phyloP scores from a whole-genome alignment of 345 rosid genomes.

The Camelina hispida region DNA sequence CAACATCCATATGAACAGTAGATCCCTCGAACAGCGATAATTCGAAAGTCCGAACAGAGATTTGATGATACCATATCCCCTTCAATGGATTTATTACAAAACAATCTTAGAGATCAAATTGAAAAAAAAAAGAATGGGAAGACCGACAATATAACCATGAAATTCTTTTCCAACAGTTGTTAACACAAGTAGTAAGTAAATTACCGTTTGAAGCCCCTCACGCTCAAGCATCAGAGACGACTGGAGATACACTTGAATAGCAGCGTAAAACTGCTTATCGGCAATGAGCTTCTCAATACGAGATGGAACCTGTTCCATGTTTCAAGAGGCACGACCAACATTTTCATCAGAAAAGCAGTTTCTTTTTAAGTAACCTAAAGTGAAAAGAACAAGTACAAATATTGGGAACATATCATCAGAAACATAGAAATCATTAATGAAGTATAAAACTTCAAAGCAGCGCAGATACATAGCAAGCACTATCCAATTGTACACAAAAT shows the following conservation, averaged over 20 bases:
- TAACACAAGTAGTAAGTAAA: constrained; percentile 29
- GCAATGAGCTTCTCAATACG: constrained; percentile 89
- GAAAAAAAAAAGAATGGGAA: constrained; percentile 28
- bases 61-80: constrained; percentile 27
- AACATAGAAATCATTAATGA: constrained; percentile 19
- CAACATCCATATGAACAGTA: constrained; percentile 32
- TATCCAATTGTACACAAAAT: constrained; percentile 7
- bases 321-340: constrained; percentile 36
- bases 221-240: constrained; percentile 94
- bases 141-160: constrained; percentile 27
- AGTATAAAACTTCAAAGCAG: constrained; percentile 29
- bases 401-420: constrained; percentile 29
- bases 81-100: constrained; percentile 13
- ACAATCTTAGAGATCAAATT: constrained; percentile 19
- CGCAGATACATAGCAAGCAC: constrained; percentile 32
- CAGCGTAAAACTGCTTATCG: constrained; percentile 90
- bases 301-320: constrained; percentile 71
- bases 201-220: constrained; percentile 95
- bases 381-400: not conserved
- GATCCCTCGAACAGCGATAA: constrained; percentile 16
- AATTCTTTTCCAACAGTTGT: constrained; percentile 21
- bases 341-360: constrained; percentile 27
- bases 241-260: constrained; percentile 83
- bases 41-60: constrained; percentile 13
- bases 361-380: constrained; percentile 12